These are phyloP conservation scores for Kodamaea kakaduensis DNA, from an alignment of 805 yeast species.

Conservation along the genomic window DNA sequence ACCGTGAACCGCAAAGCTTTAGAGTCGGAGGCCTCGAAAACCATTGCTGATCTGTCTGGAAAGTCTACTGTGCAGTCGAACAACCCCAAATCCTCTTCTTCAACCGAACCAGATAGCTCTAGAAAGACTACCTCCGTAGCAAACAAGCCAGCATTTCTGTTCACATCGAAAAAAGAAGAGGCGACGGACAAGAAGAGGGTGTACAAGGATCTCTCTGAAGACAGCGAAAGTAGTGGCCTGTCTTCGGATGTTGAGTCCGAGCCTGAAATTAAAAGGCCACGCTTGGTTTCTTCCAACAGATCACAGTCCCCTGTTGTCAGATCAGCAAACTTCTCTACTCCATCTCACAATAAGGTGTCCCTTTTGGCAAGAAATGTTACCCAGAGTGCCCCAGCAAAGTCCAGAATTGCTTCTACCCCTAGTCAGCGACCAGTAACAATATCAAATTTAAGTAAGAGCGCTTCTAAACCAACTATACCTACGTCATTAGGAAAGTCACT, in stretches of 20 bases:
- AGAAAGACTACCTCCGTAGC: not conserved
- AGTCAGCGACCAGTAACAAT: not conserved
- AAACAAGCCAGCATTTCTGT: constrained; percentile 1
- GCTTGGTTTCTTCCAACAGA: constrained; percentile 12
- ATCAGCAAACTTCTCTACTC: not conserved
- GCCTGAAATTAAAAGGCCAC: constrained; percentile 19
- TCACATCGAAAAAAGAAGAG: constrained; percentile 1
- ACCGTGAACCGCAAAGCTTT: no score
- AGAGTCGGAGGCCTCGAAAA: no score
- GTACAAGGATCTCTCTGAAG: constrained; percentile 14
- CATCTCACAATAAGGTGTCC: not conserved
- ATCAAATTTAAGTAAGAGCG: constrained; percentile 6
- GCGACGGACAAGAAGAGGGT: constrained; percentile 9
- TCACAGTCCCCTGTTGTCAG: constrained; percentile 8
- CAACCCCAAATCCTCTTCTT: no score
- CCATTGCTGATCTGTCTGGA: no score
- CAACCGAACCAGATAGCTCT: not conserved
- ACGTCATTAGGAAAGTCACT: not conserved
- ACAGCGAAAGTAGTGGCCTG: constrained; percentile 17
- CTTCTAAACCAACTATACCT: constrained; percentile 3
- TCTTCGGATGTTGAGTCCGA: constrained; percentile 19
- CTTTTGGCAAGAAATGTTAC: constrained; percentile 1
- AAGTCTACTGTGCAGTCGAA: no score
- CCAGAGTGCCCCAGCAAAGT: constrained; percentile 10
- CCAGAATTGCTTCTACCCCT: constrained; percentile 1